Conservation (phyloP, 192 early-diverging fungal genomes). For the Spinellus fusiger region DNA sequence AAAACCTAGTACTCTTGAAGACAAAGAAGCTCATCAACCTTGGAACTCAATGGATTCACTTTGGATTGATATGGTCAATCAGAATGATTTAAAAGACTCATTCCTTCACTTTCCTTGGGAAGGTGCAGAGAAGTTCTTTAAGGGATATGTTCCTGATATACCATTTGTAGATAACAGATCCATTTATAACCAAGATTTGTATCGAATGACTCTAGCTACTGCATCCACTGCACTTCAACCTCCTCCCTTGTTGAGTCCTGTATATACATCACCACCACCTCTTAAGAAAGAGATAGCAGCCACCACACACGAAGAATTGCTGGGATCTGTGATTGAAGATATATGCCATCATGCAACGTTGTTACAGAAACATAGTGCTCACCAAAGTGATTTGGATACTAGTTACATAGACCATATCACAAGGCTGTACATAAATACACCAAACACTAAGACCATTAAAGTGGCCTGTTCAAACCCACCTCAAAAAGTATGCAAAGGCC, state of each 20-base stretch:
- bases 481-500: constrained; percentile 23
- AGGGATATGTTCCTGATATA: not conserved
- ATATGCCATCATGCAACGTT: constrained; percentile 20
- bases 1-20: not conserved
- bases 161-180: not conserved
- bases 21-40: constrained; percentile 9
- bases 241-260: not conserved
- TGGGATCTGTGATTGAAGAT: constrained; percentile 7
- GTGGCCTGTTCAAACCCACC: constrained; percentile 36
- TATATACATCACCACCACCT: not conserved
- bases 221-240: constrained; percentile 5
- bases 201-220: not conserved
- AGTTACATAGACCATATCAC: constrained; percentile 30
- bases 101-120: constrained; percentile 16
- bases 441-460: constrained; percentile 20
- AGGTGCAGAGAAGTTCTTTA: constrained; percentile 7
- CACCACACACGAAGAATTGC: constrained; percentile 21
- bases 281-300: not conserved
- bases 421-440: constrained; percentile 32
- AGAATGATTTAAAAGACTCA: not conserved
- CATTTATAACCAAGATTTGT: not conserved
- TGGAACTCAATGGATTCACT: constrained; percentile 20
- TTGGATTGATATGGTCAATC: constrained; percentile 35
- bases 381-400: constrained; percentile 27
- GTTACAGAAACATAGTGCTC: constrained; percentile 7